Evolutionary conservation across 352 stramenopile species (phyloP), one percentile per base, ranked within the genome.

Genomic region (Phytopythium delawarense): DNA sequence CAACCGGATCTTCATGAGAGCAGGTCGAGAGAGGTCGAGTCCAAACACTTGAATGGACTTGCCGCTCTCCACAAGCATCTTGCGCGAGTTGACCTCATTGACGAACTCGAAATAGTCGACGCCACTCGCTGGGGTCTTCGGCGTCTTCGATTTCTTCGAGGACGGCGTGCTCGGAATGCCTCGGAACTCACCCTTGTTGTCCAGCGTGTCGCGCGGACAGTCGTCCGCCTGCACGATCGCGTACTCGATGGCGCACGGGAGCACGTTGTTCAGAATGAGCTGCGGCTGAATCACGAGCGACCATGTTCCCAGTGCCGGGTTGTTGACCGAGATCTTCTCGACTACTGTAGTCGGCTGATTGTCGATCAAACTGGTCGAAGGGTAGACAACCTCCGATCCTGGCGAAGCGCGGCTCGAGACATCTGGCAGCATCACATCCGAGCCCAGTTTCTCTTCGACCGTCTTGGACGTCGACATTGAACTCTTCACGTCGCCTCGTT

Each of bases 181-280:
- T 15, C 71, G 74, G 53, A 93, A 91, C 18, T 82, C 62, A 2
- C 75, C 72, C n/a, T 83, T 84, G 42, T 35, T 72, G 34, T 88
- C 86, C 49, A 93, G 59, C 40, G 69, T 66, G 7, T 92, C 76
- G 3, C 28, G 67, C 0, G 84, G 84, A n/a, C 86, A 94, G 67
- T 96, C 87, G 32, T 64, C 48, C 3, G 78, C 48, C 56, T 96
- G 87, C 5, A 96, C 87, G 62, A 96, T 90, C 5, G 71, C 77
- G 63, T 94, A 96, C 59, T 96, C 87, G 42, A 95, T 63, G 46
- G 75, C 86, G 32, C 85, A 94, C 16, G 87, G 87, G 48, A 96
- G 69, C 42, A 94, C 76, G 45, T 96, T 96, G 59, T 91, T 73
- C 28, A 96, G 64, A 35, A 91, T 67, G 30, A 96, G 53, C 63